Conservation (phyloP, 1,284 basidiomycete species). For the Abortiporus biennis region DNA sequence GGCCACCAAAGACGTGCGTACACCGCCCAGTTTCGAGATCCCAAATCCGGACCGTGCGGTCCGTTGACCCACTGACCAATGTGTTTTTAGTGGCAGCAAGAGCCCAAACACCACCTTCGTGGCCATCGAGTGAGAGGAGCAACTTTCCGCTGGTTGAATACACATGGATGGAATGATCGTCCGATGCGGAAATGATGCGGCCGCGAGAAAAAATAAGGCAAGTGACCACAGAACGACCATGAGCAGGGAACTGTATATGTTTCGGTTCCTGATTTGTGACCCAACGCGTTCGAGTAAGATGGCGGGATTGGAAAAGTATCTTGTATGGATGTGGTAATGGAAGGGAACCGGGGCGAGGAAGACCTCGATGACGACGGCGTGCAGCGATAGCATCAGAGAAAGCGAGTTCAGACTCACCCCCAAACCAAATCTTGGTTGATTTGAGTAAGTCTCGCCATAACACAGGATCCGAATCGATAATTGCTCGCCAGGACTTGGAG, state of each 20-base stretch:
- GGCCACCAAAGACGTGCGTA: conserved; percentile 89
- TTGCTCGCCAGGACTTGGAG: conserved; percentile 73
- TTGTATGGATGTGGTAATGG: conserved; percentile 81
- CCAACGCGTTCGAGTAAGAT: conserved; percentile 75
- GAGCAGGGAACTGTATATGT: conserved; percentile 78
- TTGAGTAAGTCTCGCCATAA: conserved; percentile 81
- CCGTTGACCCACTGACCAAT: conserved; percentile 90
- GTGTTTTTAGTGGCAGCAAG: conserved; percentile 79
- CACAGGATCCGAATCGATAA: conserved; percentile 80
- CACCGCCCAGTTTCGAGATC: conserved; percentile 75
- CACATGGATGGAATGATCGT: conserved; percentile 90
- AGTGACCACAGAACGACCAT: conserved; percentile 87
- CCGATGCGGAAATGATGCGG: conserved; percentile 92
- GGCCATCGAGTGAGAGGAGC: conserved; percentile 73
- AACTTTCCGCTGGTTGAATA: conserved; percentile 78
- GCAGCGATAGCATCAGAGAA: conserved; percentile 61
- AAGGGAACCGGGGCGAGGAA: conserved; percentile 38
- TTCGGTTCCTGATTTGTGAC: conserved; percentile 66
- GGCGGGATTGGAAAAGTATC: conserved; percentile 79
- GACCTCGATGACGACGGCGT: conserved; percentile 42
- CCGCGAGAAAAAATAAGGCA: conserved; percentile 90
- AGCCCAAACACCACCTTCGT: conserved; percentile 96
- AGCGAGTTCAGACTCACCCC: conserved; percentile 66
- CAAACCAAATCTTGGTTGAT: conserved; percentile 79
- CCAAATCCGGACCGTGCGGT: conserved; percentile 93